These are phyloP conservation scores for Magnaporthiopsis incrustans DNA, from an alignment of 2,329 filamentous ascomycete species.

Conservation along the genomic window DNA sequence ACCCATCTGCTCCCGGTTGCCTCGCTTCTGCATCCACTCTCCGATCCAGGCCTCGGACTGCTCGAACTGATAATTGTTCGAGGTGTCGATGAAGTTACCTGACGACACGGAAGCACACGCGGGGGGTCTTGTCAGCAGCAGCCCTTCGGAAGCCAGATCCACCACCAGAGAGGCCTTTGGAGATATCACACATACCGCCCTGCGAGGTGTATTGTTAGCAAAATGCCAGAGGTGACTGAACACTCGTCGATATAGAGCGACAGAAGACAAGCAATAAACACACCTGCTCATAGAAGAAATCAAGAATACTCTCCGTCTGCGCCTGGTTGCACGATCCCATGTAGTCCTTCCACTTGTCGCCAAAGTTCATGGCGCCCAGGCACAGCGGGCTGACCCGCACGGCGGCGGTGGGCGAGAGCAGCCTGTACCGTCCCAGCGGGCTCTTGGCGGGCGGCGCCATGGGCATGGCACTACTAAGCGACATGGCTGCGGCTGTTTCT, in stretches of 20 bases:
- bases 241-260: accelerated
- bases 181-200: background rate
- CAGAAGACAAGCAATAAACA: background rate
- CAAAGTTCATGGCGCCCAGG: conserved; percentile 60
- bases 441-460: conserved; percentile 45
- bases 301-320: conserved; percentile 54
- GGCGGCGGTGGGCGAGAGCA: conserved; percentile 57
- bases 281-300: conserved; percentile 54
- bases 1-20: conserved; percentile 59
- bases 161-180: background rate
- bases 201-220: background rate
- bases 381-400: conserved; percentile 61
- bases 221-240: background rate
- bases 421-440: conserved; percentile 54
- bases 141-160: background rate
- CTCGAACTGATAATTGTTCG: conserved; percentile 58
- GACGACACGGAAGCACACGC: background rate
- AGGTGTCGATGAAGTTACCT: conserved; percentile 68
- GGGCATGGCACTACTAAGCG: conserved; percentile 18
- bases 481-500: conserved; percentile 10
- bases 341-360: conserved; percentile 43
- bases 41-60: conserved; percentile 61
- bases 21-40: conserved; percentile 59
- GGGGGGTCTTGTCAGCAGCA: background rate
- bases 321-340: conserved; percentile 61